These are phyloP conservation scores for Sporormia fimetaria DNA, from an alignment of 495 filamentous ascomycete species.

Conservation along the genomic window DNA sequence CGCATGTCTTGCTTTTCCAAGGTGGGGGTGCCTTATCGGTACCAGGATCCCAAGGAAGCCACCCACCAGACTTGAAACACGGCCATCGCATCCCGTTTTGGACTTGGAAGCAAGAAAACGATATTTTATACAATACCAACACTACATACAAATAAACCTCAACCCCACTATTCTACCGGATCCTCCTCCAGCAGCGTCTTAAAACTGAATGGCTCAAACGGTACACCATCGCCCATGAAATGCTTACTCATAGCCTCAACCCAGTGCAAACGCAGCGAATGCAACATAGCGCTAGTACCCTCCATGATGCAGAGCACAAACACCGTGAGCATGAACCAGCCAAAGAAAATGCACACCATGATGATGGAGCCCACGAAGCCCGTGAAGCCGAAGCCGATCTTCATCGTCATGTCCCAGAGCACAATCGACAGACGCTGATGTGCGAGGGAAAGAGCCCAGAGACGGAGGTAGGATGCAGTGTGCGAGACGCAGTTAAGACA, in stretches of 20 bases:
- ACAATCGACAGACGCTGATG: constrained; percentile 96
- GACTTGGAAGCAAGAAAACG: no score
- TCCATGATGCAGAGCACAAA: constrained; percentile 74
- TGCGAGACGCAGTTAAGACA: constrained; percentile 98
- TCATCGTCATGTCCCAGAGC: constrained; percentile 92
- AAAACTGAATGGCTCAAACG: constrained; percentile 91
- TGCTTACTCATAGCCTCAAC: constrained; percentile 99
- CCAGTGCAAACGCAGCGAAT: constrained; percentile 92
- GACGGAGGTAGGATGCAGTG: constrained; percentile 94
- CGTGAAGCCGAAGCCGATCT: constrained; percentile 52
- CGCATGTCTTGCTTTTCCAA: no score
- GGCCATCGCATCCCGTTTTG: no score
- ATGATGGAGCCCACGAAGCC: constrained; percentile 64
- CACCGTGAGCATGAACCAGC: constrained; percentile 81
- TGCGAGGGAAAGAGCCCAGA: constrained; percentile 94
- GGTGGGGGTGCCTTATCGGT: no score
- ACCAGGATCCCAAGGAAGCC: no score
- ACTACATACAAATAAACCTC: constrained; percentile 7
- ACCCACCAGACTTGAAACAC: no score
- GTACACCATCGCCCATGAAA: constrained; percentile 85
- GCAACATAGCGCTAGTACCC: constrained; percentile 81
- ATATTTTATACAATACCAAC: no score
- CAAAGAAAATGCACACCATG: constrained; percentile 64
- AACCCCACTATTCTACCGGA: constrained; percentile 39
- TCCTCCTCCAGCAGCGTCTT: constrained; percentile 79